Evolutionary conservation across 2,329 filamentous ascomycete genomes (phyloP), one percentile per base, ranked within the genome.

Genomic region (Fusarium napiforme): DNA sequence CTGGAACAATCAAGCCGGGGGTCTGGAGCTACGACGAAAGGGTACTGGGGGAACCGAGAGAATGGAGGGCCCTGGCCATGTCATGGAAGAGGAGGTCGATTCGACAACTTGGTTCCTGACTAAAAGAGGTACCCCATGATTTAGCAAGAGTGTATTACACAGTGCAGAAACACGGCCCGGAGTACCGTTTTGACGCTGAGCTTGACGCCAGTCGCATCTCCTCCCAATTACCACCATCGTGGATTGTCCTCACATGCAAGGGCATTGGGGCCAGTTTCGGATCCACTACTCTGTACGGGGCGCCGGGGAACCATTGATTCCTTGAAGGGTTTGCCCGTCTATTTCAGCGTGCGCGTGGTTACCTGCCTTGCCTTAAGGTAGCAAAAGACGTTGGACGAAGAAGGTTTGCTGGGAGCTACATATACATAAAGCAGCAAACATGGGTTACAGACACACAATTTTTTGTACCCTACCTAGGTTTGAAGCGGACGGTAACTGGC

Each of bases 31-130:
- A 65, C n/a, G 34, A 42, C 40, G 28, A 34, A 55, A 30, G 66
- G 61, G 59, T 59, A 64, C 64, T 72, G 73, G 65, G 58, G 72
- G 72, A 67, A 76, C 75, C 72, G 69, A 78, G 67, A 71, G 73
- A 68, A 71, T 32, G 69, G 73, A 56, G 67, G 62, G 52, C 64
- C 73, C 73, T 64, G 53, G 74, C 62, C 56, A 73, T 56, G 66
- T 63, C 55, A 60, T 40, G 65, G 59, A 76, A 70, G 57, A 71
- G 57, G 65, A 58, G 62, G 49, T 50, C 46, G 59, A 71, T 52
- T 68, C 46, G 52, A 70, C 52, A 36, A 45, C 55, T 62, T 59
- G 62, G 75, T 77, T 73, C 75, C 50, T 30, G 43, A 56, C 46
- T 50, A 50, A 50, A 60, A 60, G 32, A 61, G 43, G 39, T 70